Conservation (phyloP, 2,329 filamentous ascomycete genomes). For the Amylocarpus encephaloides region DNA sequence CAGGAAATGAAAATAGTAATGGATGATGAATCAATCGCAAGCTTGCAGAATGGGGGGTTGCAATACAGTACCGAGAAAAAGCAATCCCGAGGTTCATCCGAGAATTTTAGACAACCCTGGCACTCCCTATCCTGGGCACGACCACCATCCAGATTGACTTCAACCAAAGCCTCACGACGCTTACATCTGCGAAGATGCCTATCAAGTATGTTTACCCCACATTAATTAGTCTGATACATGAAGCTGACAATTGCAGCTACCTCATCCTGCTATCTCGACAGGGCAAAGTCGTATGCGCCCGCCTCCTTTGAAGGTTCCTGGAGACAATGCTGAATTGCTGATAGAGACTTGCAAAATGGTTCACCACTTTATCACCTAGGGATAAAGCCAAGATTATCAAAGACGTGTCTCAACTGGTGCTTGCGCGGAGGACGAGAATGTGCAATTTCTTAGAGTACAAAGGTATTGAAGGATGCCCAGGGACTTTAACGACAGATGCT, state of each 20-base stretch:
- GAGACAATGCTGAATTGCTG: conserved; percentile 21
- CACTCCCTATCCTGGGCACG: neutral
- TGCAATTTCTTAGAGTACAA: conserved; percentile 99
- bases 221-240: neutral
- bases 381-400: conserved; percentile 99
- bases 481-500: conserved; percentile 7
- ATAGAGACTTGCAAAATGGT: conserved; percentile 98
- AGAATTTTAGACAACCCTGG: neutral
- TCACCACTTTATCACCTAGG: conserved; percentile 92
- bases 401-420: conserved; percentile 95
- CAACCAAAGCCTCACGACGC: neutral
- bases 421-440: conserved; percentile 94
- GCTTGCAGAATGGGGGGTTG: neutral
- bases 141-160: neutral
- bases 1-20: neutral
- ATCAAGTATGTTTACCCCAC: conserved; percentile 41
- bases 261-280: conserved; percentile 95
- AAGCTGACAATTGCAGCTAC: conserved; percentile 56
- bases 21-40: neutral
- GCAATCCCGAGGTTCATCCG: neutral
- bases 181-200: conserved; percentile 36
- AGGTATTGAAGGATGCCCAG: conserved; percentile 46
- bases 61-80: neutral
- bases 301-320: conserved; percentile 13
- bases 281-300: conserved; percentile 87